These are phyloP conservation scores for Nitzschia putrida DNA, from an alignment of 108 stramenopile genomes.

Conservation along the genomic window DNA sequence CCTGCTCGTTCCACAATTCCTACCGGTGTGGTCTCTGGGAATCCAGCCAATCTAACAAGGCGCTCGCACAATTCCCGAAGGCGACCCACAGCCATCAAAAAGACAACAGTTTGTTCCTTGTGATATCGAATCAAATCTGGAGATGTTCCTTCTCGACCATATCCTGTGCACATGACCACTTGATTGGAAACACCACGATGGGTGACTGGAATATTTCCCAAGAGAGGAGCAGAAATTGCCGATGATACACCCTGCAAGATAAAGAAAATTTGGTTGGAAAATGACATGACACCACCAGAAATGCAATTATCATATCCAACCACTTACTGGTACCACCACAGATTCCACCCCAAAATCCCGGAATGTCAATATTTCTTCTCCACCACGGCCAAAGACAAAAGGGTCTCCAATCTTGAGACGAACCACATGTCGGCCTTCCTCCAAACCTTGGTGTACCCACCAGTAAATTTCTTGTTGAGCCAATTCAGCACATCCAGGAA, in stretches of 20 bases:
- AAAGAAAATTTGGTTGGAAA: not conserved
- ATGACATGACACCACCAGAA: not conserved
- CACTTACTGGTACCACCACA: constrained; percentile 73
- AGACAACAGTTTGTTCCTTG: constrained; percentile 85
- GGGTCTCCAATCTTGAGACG: constrained; percentile 99
- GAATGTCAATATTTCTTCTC: constrained; percentile 94
- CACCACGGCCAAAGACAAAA: constrained; percentile 96
- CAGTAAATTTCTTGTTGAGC: constrained; percentile 94
- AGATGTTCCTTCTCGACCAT: constrained; percentile 77
- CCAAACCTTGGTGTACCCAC: constrained; percentile 84
- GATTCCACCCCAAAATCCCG: constrained; percentile 84
- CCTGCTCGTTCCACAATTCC: constrained; percentile 85
- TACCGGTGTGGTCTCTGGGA: constrained; percentile 76
- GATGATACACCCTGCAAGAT: constrained; percentile 85
- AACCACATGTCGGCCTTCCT: constrained; percentile 85
- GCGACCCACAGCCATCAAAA: constrained; percentile 89
- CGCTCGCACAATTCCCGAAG: constrained; percentile 59
- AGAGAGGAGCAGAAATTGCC: constrained; percentile 92
- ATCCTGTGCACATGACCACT: constrained; percentile 91
- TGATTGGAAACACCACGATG: constrained; percentile 95
- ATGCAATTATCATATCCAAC: not conserved
- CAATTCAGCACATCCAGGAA: constrained; percentile 91
- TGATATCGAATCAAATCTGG: constrained; percentile 86
- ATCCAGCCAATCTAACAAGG: constrained; percentile 60
- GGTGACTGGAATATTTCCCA: constrained; percentile 94